Base-by-base conservation (phyloP, 768 basidiomycete genomes). In the Epithele typhae region DNA sequence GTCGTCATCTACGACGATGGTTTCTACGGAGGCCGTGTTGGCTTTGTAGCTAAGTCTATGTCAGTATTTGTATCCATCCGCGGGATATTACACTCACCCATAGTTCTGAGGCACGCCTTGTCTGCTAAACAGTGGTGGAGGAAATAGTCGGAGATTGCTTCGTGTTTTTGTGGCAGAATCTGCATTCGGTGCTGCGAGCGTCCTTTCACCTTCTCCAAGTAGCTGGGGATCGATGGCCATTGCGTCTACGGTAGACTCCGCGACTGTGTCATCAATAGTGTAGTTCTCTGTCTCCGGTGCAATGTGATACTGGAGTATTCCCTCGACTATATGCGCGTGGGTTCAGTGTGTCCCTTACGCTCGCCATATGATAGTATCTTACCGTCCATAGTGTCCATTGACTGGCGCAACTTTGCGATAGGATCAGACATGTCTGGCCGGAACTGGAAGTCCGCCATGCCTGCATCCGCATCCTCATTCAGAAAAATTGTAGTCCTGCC, bases 361-460 rank as follows among this genome's bases (percentile, higher is more conserved):
- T n/a, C 11, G 42, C 5, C 17, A 24, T 8, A 12, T 24, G 27
- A 8, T 32, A 3, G 33, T 21, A 4, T 48, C 77, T 44, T 59
- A 95, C 95, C 87, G 54, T 98, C 86, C 76, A 96, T 81, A 5
- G 71, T 70, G 39, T 82, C 77, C 80, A 97, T 84, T 0, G 90
- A 78, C 11, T 72, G 55, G 4, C 89, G 81, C 44, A 98, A 66
- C 47, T 79, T 70, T 2, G 82, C 64, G 3, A 91, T 68, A 3
- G 85, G 82, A 58, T 95, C 92, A 12, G 78, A 64, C 61, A 73
- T 68, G 46, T 86, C 73, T 1, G 91, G 91, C 50, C 83, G 77
- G 64, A 82, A 96, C 64, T 96, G 93, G 62, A 82, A 96, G 64
- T 98, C 95, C 32, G 84, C 89, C 88, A 97, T 92, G 47, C 83